Evolutionary conservation across 2,329 filamentous ascomycete genomes (phyloP), one percentile per base, ranked within the genome.

Genomic region (Calycina herbarum): DNA sequence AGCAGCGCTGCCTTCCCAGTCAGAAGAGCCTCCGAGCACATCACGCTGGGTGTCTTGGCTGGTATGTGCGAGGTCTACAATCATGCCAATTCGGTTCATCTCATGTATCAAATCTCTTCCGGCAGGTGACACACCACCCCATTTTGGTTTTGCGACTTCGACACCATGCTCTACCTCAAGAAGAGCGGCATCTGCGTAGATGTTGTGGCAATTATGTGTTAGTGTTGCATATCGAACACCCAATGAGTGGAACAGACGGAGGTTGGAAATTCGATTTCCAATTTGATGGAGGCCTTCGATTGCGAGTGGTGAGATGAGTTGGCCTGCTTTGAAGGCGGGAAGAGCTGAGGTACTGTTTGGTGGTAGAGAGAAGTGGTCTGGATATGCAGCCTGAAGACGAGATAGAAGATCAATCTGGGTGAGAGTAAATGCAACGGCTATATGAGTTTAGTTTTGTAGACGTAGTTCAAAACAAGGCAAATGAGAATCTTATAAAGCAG

Each of bases 21-120:
- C 81, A 27, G 76, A 77, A 1, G 79, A 76, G 15, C 83, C 89
- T 5, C 86, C 86, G 0, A 97, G 84, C 0, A 94, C 91, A 72
- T 97, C 91, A 6, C 88, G 80, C 92, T 96, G 95, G 0, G 94
- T 97, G 66, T 94, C 90, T 64, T 86, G 85, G 72, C 90, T 84
- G 29, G 89, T 87, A 77, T 97, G 94, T 6, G 91, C 85, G 42
- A 97, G 82, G 75, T 97, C 94, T 51, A 98, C 91, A n/a, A 97
- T 87, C 89, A 97, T 93, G 31, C 94, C 94, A 1, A 97, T 81
- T 2, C 94, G 86, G 76, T 97, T 98, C 94, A 98, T 97, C 80
- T 98, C 94, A 42, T 82, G 82, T 57, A 98, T 82, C 0, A 97
- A 79, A 13, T 82, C 76, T 61, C 86, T 84, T 4, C 94, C 94